Conservation (phyloP, 305 asterid species). For the Ruellia speciosa region DNA sequence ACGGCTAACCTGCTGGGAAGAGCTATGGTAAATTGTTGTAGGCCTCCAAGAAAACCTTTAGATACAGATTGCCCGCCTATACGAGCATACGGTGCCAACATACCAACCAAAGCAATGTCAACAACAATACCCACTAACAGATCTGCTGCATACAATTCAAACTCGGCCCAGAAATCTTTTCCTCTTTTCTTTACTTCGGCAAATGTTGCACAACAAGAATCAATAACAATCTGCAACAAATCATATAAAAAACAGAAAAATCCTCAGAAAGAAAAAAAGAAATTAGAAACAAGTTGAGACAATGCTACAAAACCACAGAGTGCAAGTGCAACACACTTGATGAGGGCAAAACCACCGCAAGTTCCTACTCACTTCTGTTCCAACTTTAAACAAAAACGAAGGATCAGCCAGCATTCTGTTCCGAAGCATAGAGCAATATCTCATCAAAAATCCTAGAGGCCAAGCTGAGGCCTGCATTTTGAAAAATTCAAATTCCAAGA, state of each 20-base stretch:
- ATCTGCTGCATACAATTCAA: slow-evolving; percentile 88
- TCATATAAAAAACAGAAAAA: slow-evolving; percentile 10
- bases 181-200: slow-evolving; percentile 92
- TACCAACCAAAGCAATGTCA: slow-evolving; percentile 81
- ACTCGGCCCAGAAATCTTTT: slow-evolving; percentile 84
- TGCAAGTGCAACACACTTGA: too few species aligned
- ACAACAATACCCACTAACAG: slow-evolving; percentile 78
- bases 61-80: slow-evolving; percentile 54
- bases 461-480: slow-evolving; percentile 53
- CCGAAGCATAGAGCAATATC: slow-evolving; percentile 66
- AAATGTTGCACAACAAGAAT: slow-evolving; percentile 89
- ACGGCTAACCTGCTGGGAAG: slow-evolving; percentile 72
- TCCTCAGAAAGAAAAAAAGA: neutral
- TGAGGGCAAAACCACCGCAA: too few species aligned
- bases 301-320: neutral
- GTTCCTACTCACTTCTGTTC: slow-evolving; percentile 58
- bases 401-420: slow-evolving; percentile 90
- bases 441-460: slow-evolving; percentile 73
- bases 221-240: slow-evolving; percentile 57
- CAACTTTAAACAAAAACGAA: slow-evolving; percentile 78
- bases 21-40: slow-evolving; percentile 46
- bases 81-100: slow-evolving; percentile 89
- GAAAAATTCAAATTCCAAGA: neutral
- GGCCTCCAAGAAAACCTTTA: slow-evolving; percentile 51
- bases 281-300: neutral